Evolutionary conservation across 768 basidiomycete species (phyloP).

Genomic region (Dacryopinax spathularia): DNA sequence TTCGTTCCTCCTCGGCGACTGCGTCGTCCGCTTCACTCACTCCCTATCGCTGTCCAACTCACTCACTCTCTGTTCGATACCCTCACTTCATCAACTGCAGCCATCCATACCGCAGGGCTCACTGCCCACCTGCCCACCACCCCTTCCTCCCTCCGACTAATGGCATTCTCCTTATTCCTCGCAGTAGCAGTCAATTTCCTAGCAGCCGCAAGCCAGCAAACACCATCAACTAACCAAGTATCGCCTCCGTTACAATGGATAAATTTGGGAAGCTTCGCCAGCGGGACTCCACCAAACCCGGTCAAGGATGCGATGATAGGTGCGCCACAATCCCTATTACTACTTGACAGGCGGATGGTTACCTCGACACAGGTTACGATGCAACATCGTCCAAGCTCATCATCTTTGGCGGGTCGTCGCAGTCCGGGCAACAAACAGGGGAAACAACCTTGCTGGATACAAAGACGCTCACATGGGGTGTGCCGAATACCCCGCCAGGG

Average conservation of each 20-base stretch:
- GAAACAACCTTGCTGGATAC: slow-evolving; percentile 41
- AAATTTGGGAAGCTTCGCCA: slow-evolving; percentile 45
- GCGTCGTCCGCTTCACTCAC: background rate
- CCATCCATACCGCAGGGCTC: background rate
- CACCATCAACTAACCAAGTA: background rate
- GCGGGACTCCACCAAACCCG: slow-evolving; percentile 34
- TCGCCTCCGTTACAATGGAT: slow-evolving; percentile 58
- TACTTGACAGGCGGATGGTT: background rate
- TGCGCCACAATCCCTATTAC: background rate
- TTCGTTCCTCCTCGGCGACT: background rate
- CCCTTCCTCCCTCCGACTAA: background rate
- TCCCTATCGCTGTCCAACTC: background rate
- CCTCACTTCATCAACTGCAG: background rate
- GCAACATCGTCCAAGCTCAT: slow-evolving; percentile 8
- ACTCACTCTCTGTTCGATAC: background rate
- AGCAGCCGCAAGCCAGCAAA: background rate
- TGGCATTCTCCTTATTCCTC: background rate
- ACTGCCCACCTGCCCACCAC: background rate
- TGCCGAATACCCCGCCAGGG: slow-evolving; percentile 37
- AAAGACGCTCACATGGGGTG: slow-evolving; percentile 44
- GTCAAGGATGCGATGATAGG: slow-evolving; percentile 63
- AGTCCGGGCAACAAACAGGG: slow-evolving; percentile 10
- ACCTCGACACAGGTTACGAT: slow-evolving; percentile 5
- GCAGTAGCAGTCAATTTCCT: background rate
- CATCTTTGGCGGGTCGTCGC: slow-evolving; percentile 13